A percentile compares a stretch with the other conserved stretches of the same genome.
phyloP scores from a whole-genome alignment of 1,284 basidiomycete species.

The Boletus sp. region DNA sequence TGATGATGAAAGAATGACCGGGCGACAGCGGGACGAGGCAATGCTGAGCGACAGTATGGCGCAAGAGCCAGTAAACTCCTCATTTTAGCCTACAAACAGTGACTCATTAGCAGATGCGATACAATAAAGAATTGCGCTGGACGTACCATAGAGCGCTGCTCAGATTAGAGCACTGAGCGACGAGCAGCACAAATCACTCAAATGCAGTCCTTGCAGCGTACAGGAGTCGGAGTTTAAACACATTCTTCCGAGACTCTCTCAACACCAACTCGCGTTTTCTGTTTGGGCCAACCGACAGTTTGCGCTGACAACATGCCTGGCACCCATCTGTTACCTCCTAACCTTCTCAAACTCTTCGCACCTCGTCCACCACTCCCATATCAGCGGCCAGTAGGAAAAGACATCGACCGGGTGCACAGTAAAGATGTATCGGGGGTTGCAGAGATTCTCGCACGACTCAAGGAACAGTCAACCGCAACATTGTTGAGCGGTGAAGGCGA shows the following conservation, averaged over 20 bases:
- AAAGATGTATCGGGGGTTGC: slow-evolving; percentile 78
- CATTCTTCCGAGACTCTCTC: neutral
- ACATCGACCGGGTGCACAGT: slow-evolving; percentile 69
- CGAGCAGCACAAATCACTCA: neutral
- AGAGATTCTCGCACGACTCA: slow-evolving; percentile 66
- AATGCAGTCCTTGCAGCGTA: slow-evolving; percentile 4
- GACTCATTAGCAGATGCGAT: neutral
- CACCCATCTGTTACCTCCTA: slow-evolving; percentile 88
- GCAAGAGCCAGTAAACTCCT: slow-evolving; percentile 4
- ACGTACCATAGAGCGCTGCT: neutral
- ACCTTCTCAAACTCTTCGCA: slow-evolving; percentile 92
- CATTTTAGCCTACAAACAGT: slow-evolving; percentile 21
- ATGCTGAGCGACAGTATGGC: slow-evolving; percentile 13
- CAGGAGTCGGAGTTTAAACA: slow-evolving; percentile 32
- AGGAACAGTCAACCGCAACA: slow-evolving; percentile 72
- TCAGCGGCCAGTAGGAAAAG: slow-evolving; percentile 77
- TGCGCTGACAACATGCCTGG: slow-evolving; percentile 57
- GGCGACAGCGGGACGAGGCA: slow-evolving; percentile 7
- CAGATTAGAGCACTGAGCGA: neutral
- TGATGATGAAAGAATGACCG: slow-evolving; percentile 11
- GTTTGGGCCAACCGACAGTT: slow-evolving; percentile 4
- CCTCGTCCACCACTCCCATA: slow-evolving; percentile 88
- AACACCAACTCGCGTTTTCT: slow-evolving; percentile 4
- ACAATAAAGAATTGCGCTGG: neutral
- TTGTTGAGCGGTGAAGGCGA: slow-evolving; percentile 58